Base-by-base conservation (phyloP, 768 basidiomycete genomes). In the Boletus pseudo-olivaceus region DNA sequence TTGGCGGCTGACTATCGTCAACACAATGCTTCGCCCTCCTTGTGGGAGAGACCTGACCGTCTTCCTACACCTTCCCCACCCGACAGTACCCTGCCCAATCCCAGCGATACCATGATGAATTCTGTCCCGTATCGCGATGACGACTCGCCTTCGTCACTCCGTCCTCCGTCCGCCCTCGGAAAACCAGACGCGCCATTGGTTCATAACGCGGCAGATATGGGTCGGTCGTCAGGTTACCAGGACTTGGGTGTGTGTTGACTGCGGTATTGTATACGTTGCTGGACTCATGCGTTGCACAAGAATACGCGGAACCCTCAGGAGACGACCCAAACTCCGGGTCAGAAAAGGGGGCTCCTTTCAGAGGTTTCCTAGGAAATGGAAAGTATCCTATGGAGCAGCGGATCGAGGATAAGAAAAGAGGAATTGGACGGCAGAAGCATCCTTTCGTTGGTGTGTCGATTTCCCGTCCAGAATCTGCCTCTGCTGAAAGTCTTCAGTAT, bases 361-460 rank as follows among this genome's bases (percentile, higher is more conserved):
- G 64, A 9, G 71, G 64, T 44, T 74, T 84, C 34, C 53, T 85
- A n/a, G 72, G 74, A 12, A 62, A 62, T 34, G 81, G 77, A 10
- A 76, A 72, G 53, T 85, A 85, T 53, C 87, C 88, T 5, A 38
- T 88, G 30, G 82, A 89, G 56, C 88, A 95, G 64, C 81, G 87
- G 46, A 93, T 97, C 65, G 88, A 94, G 65, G 79, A 90, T 65
- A 96, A 96, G 77, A 88, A 82, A 66, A 79, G 87, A 30, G 92
- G 93, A 1, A 80, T 96, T 45, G 89, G 88, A 7, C 79, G 90
- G 20, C 96, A 98, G 72, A 81, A 68, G 57, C 80, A 88, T 68
- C 91, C 92, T 32, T 82, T 86, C 57, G 79, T 87, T 40, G 88
- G 93, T 93, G 55, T 56, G 82, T 74, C 30, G 1, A 20, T 12